Evolutionary conservation across 176 grass and related monocot genomes (phyloP).

Genomic region (Hordeum vulgare): MorexV3_pseudomolecules_assembly NC_058519.1:601806421-601806920

Average conservation of each 20-base stretch:
- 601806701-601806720: slow-evolving; percentile 82
- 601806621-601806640: slow-evolving; percentile 63
- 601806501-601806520: background rate
- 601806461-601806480: background rate
- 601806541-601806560: slow-evolving; percentile 5
- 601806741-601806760: slow-evolving; percentile 57
- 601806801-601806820: slow-evolving; percentile 48
- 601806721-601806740: slow-evolving; percentile 73
- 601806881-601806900: background rate
- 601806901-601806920: background rate
- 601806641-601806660: slow-evolving; percentile 64
- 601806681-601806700: slow-evolving; percentile 51
- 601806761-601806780: slow-evolving; percentile 31
- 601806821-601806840: slow-evolving; percentile 63
- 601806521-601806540: background rate
- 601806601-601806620: slow-evolving; percentile 57
- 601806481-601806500: background rate
- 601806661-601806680: slow-evolving; percentile 59
- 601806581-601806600: background rate
- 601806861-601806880: background rate
- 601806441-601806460: background rate
- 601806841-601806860: slow-evolving; percentile 64
- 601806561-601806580: background rate
- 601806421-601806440: background rate
- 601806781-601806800: slow-evolving; percentile 38